Base-by-base conservation (phyloP, 2,329 filamentous ascomycete genomes). In the Raffaelea albimanens region DNA sequence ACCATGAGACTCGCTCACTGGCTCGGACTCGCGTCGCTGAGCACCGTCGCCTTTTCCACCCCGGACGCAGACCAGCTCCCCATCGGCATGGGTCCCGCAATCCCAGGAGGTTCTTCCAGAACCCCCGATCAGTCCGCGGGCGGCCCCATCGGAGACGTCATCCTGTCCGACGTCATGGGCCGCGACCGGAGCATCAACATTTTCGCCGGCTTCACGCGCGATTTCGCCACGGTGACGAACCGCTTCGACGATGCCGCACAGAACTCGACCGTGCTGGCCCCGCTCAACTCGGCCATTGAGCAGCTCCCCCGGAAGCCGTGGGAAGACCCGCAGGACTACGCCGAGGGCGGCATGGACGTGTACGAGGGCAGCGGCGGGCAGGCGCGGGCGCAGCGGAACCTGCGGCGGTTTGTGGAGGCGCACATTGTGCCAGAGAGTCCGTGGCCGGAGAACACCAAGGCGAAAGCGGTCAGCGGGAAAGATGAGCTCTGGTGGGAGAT, bases 261-360 rank as follows among this genome's bases (percentile, higher is more conserved):
- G 49, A 90, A 91, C 61, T 86, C 86, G 16, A 96, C 89, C 2
- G 81, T 97, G 21, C 78, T 97, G 3, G 91, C 90, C 5, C 93
- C 93, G 1, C 70, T 86, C 46, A 97, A 98, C 70, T 80, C 77
- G 18, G 88, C 83, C 3, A 80, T 98, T 59, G 84, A 85, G 54
- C 69, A 66, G 1, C 70, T 97, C 21, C 86, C 89, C 1, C 75
- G 84, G 45, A 97, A 96, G 63, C 90, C 90, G 0, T 95, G 87
- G 87, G 87, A 85, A 57, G 71, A 90, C 53, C 78, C 85, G 0
- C 66, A 74, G 45, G 89, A 95, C 55, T 91, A 93, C 61, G 67
- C 72, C 3, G 64, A 64, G 1, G 67, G 85, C 3, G 88, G 87
- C 0, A 71, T 75, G 2, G 67, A 81, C 29, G 87, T 84, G 1